phyloP scores from a whole-genome alignment of 78 protist species.

The Dictyostelium intermedium region DNA sequence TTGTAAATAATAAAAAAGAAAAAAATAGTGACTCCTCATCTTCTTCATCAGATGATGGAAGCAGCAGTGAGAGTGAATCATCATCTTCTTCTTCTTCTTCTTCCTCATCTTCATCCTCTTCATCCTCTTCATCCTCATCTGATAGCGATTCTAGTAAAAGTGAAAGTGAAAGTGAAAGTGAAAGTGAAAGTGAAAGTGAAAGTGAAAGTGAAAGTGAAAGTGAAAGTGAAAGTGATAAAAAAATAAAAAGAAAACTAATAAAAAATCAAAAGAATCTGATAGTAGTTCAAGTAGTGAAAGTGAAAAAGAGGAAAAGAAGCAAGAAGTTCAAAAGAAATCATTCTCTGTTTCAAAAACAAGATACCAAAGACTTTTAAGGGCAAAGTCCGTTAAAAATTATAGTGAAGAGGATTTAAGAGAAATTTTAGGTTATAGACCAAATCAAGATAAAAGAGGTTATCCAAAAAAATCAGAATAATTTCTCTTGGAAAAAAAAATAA shows the following conservation, averaged over 20 bases:
- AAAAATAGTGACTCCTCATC: constrained; percentile 3
- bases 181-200: neutral
- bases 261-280: neutral
- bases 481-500: neutral
- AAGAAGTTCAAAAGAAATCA: neutral
- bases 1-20: neutral
- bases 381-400: constrained; percentile 42
- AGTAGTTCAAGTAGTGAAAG: constrained; percentile 1
- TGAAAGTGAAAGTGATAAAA: neutral
- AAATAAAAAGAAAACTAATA: neutral
- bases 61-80: constrained; percentile 8
- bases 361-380: constrained; percentile 57
- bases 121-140: neutral
- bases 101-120: neutral
- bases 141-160: neutral
- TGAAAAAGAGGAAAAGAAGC: constrained; percentile 17
- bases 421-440: constrained; percentile 57
- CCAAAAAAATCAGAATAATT: neutral
- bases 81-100: neutral
- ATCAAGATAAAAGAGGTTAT: constrained; percentile 29
- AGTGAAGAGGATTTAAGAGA: constrained; percentile 64
- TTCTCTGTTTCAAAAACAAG: constrained; percentile 28
- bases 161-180: neutral
- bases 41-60: neutral
- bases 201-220: constrained; percentile 32